Evolutionary conservation across 129 eudicot species (phyloP).

Genomic region (Pseudognaphalium luteoalbum): DNA sequence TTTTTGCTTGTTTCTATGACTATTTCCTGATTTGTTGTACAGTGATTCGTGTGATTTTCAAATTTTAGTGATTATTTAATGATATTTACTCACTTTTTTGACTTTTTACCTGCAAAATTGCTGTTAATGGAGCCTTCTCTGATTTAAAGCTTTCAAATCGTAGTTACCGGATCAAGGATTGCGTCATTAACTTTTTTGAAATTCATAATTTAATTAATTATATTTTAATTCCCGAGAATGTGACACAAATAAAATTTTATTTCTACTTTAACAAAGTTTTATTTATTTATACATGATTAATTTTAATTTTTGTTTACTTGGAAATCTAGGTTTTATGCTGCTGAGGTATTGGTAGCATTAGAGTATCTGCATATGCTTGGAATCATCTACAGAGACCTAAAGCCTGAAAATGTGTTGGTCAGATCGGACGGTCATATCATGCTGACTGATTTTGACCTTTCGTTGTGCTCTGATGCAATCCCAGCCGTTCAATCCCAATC

Average conservation of each 20-base stretch:
- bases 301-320: neutral
- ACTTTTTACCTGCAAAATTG: slow-evolving; percentile 26
- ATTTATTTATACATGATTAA: neutral
- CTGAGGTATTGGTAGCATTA: slow-evolving; percentile 88
- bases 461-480: slow-evolving; percentile 80
- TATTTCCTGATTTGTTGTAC: slow-evolving; percentile 21
- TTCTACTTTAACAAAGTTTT: neutral
- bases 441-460: slow-evolving; percentile 95
- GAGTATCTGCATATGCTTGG: slow-evolving; percentile 96
- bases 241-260: neutral
- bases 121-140: slow-evolving; percentile 30
- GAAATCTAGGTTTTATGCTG: slow-evolving; percentile 82
- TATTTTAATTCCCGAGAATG: slow-evolving; percentile 25
- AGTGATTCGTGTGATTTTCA: neutral
- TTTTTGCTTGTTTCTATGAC: slow-evolving; percentile 24
- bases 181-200: neutral
- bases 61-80: slow-evolving; percentile 24
- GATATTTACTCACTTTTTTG: slow-evolving; percentile 24
- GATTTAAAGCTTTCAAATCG: slow-evolving; percentile 21
- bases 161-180: slow-evolving; percentile 40
- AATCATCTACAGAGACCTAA: slow-evolving; percentile 89
- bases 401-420: slow-evolving; percentile 91
- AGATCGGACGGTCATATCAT: slow-evolving; percentile 99
- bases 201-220: too few species aligned
- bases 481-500: slow-evolving; percentile 81